Base-by-base conservation (phyloP, 2,329 filamentous ascomycete species). In the Teratosphaeria viscida region DNA sequence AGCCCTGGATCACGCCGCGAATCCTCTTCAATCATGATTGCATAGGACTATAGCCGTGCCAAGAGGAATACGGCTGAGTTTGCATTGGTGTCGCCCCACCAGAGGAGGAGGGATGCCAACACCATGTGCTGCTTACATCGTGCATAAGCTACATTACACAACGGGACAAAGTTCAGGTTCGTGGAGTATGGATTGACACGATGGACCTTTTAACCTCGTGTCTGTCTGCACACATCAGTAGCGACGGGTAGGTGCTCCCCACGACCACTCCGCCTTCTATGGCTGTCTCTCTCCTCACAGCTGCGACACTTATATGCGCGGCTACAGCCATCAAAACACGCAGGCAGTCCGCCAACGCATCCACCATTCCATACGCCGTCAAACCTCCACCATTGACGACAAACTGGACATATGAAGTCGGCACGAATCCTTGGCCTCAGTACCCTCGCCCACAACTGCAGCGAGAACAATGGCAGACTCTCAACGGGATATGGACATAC, bases 401-500 rank as follows among this genome's bases (percentile, higher is more conserved):
- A 2, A 73, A 77, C 8, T 82, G 79, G 79, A 82, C 80, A 2
- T 73, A 75, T 60, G 66, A 76, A 32, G 77, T 80, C 49, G 79
- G 80, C 52, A 79, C 72, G 2, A 68, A 79, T 54, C 79, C 80
- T 0, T 82, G 81, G 81, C 78, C 79, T 0, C 76, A 83, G 57
- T 76, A 84, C 64, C 81, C 82, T 4, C 77, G 82, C 0, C 82
- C 82, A 0, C 80, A 81, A 66, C 78, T 83, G 11, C 75, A 75
- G 47, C 78, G 82, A 3, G 73, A 79, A 3, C 66, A 72, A 49
- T 84, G 82, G 82, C 69, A 79, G 67, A 81, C 71, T 52, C 70
- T 84, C 23, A 84, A 84, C 60, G 82, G 82, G 0, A 75, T 84
- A 39, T 84, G 82, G 81, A 80, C 78, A 2, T 83, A 77, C 67